phyloP scores from a whole-genome alignment of 306 rosid species.

The Quercus parvula region DNA sequence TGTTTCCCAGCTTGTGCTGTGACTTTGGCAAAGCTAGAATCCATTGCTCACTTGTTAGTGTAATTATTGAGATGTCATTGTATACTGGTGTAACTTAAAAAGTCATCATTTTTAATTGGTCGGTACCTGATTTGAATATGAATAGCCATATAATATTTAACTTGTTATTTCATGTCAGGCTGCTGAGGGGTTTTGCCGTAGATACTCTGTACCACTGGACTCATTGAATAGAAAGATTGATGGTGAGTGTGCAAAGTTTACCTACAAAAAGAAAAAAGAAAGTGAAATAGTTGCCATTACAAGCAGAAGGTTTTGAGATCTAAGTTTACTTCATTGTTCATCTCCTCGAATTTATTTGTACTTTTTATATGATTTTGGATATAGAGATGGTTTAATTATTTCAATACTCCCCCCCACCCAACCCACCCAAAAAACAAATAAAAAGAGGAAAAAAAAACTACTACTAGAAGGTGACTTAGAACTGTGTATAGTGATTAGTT shows the following conservation, averaged over 20 bases:
- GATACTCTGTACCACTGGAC: slow-evolving; percentile 71
- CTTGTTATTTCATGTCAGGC: slow-evolving; percentile 62
- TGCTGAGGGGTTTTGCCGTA: slow-evolving; percentile 80
- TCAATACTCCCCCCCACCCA: neutral
- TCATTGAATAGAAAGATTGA: slow-evolving; percentile 60
- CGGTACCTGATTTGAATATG: neutral
- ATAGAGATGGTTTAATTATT: too few species aligned
- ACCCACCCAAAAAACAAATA: neutral
- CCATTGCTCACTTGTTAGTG: neutral
- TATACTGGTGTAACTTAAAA: neutral
- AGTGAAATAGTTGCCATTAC: neutral
- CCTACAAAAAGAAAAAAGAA: neutral
- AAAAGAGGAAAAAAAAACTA: neutral
- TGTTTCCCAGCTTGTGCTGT: neutral
- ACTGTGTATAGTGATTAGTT: neutral
- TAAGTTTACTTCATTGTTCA: neutral
- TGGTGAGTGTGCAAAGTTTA: slow-evolving; percentile 54
- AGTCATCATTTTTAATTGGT: neutral
- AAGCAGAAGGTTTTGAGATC: neutral
- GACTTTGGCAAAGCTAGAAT: neutral
- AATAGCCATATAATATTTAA: slow-evolving; percentile 15
- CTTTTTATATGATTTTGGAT: too few species aligned
- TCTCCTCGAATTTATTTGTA: too few species aligned
- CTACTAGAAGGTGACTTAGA: neutral
- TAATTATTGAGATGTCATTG: neutral